Evolutionary conservation across 768 basidiomycete genomes (phyloP), one percentile per base, ranked within the genome.

Genomic region (Melanogaster broomeanus): DNA sequence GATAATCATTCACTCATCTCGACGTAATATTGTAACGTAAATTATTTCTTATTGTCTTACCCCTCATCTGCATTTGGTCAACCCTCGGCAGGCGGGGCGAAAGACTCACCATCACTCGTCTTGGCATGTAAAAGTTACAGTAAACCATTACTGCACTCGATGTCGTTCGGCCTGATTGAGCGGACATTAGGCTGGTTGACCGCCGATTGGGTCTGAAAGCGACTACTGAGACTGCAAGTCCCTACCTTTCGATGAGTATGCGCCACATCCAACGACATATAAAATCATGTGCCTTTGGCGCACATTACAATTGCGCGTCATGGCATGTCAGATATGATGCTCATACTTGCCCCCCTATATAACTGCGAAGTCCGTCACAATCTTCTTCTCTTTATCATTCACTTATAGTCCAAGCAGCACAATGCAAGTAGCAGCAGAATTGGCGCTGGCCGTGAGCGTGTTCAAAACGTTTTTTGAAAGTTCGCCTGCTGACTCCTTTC

Each of bases 11-110:
- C 47, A 50, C 54, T 54, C 46, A 33, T 48, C 18, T 51, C 50
- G 48, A 54, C 69, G 53, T 69, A 71, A 71, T 67, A 43, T 55
- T n/a, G 55, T 67, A 69, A 47, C 56, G 57, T 71, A 61, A 61
- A 49, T 55, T 58, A 57, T 60, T 54, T 50, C 57, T 57, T 53
- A 62, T 59, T 55, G 53, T 55, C 33, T 52, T 41, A 45, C 55
- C 28, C 49, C 53, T n/a, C 48, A 42, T 43, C 58, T 47, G 21
- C 39, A 49, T 42, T n/a, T 49, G 44, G 50, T 49, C 45, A 25
- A 19, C 8, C 38, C 55, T 49, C 45, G n/a, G 27, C 53, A 62
- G 53, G 43, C 28, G 44, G 18, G 43, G 49, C 42, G 49, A 57
- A 59, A 45, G 46, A 45, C 53, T 45, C 38, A 41, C 53, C 44